Conservation (phyloP, 208 protist species). For the Acanthamoeba royreba region DNA sequence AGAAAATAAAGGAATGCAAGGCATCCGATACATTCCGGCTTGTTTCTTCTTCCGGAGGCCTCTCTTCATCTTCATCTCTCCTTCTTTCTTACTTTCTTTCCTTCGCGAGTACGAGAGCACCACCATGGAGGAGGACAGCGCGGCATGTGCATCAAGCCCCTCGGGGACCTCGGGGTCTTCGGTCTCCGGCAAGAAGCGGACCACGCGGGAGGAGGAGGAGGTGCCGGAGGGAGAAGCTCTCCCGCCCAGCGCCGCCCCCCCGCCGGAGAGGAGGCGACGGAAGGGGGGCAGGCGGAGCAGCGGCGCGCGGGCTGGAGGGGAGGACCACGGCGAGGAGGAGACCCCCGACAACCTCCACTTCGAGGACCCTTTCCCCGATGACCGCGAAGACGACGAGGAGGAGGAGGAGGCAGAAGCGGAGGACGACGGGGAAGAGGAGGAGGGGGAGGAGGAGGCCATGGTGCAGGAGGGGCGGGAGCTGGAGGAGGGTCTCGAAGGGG, state of each 20-base stretch:
- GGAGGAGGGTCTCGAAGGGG: neutral
- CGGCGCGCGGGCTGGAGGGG: no score
- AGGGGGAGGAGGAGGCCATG: neutral
- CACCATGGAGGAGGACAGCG: neutral
- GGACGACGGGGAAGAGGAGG: constrained; percentile 47
- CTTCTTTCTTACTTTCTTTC: neutral
- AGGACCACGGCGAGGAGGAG: neutral
- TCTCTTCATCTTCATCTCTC: no score
- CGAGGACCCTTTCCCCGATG: constrained; percentile 27
- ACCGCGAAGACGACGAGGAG: neutral
- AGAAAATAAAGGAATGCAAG: neutral
- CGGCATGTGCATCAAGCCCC: neutral
- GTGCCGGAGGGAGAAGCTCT: neutral
- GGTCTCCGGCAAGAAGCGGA: neutral
- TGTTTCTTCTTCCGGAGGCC: no score
- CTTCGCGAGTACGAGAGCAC: neutral
- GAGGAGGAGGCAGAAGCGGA: constrained; percentile 15
- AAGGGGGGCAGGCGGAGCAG: no score
- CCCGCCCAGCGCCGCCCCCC: neutral
- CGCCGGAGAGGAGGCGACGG: no score
- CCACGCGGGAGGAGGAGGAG: neutral
- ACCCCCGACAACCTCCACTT: neutral
- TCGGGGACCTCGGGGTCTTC: neutral
- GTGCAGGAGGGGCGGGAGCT: neutral
- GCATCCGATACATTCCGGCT: neutral